phyloP scores from a whole-genome alignment of 495 filamentous ascomycete species.

The Neurospora sp. region DNA sequence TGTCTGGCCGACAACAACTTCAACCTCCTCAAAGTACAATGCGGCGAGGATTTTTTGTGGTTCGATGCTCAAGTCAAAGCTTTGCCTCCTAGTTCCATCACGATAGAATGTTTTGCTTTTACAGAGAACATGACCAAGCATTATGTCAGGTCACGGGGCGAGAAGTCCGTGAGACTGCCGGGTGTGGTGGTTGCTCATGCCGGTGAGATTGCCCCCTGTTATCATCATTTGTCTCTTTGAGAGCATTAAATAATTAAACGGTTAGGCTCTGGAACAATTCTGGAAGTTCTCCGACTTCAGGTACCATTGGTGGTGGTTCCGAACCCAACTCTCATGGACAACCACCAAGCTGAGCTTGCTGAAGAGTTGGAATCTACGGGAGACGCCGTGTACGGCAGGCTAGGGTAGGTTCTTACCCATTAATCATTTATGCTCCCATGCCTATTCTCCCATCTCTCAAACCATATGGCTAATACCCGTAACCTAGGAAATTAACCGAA shows the following conservation, averaged over 20 bases:
- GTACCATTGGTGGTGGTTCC: conserved; percentile 76
- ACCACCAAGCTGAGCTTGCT: conserved; percentile 86
- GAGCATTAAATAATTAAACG: background rate
- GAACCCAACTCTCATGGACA: conserved; percentile 72
- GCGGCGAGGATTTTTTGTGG: conserved; percentile 47
- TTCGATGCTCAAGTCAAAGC: conserved; percentile 14
- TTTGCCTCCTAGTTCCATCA: conserved; percentile 21
- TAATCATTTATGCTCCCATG: background rate
- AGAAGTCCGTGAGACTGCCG: conserved; percentile 20
- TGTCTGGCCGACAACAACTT: conserved; percentile 46
- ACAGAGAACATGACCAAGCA: conserved; percentile 43
- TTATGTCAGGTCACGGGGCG: conserved; percentile 36
- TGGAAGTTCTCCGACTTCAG: conserved; percentile 60
- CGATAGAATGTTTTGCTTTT: conserved; percentile 57
- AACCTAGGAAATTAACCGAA: conserved; percentile 11
- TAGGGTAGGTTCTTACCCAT: conserved; percentile 42
- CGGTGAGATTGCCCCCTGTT: conserved; percentile 43
- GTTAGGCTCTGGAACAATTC: conserved; percentile 77
- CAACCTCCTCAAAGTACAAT: conserved; percentile 63
- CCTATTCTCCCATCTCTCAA: background rate
- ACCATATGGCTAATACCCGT: background rate
- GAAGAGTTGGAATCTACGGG: conserved; percentile 56
- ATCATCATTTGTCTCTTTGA: background rate
- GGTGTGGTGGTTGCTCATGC: conserved; percentile 83
- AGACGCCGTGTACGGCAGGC: conserved; percentile 56